Conservation (phyloP, 345 rosid genomes). For the Mallotus nudiflorus region DNA sequence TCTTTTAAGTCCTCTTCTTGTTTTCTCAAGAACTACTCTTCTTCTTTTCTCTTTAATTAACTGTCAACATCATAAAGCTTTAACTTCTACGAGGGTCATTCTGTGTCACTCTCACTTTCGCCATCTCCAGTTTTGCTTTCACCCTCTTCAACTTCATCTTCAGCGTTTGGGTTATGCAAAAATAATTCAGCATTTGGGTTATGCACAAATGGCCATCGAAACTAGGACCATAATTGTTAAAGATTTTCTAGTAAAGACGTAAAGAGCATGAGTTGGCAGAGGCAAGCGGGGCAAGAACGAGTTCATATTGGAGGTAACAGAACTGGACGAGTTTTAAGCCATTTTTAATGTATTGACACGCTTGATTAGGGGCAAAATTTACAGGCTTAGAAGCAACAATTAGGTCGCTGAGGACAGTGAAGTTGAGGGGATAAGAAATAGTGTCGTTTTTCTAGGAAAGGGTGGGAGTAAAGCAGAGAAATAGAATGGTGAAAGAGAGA, state of each 20-base stretch:
- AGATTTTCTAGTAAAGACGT: constrained; percentile 42
- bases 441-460: constrained; percentile 26
- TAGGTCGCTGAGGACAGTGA: constrained; percentile 44
- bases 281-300: constrained; percentile 60
- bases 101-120: too few relatives aligned
- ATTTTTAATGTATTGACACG: constrained; percentile 60
- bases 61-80: too few relatives aligned
- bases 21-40: too few relatives aligned
- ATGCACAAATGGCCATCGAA: too few relatives aligned
- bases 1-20: too few relatives aligned
- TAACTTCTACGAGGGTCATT: too few relatives aligned
- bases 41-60: too few relatives aligned
- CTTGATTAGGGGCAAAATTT: constrained; percentile 16
- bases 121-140: too few relatives aligned
- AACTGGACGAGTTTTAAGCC: constrained; percentile 78
- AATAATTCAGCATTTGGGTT: too few relatives aligned
- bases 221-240: constrained; percentile 33
- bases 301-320: constrained; percentile 49
- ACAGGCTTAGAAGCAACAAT: constrained; percentile 14
- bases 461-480: constrained; percentile 9
- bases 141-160: too few relatives aligned
- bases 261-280: constrained; percentile 67
- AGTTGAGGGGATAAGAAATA: constrained; percentile 70
- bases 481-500: constrained; percentile 15
- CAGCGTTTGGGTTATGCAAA: too few relatives aligned